Evolutionary conservation across 306 rosid species (phyloP).

Genomic region (Aeschynomene evenia): DNA sequence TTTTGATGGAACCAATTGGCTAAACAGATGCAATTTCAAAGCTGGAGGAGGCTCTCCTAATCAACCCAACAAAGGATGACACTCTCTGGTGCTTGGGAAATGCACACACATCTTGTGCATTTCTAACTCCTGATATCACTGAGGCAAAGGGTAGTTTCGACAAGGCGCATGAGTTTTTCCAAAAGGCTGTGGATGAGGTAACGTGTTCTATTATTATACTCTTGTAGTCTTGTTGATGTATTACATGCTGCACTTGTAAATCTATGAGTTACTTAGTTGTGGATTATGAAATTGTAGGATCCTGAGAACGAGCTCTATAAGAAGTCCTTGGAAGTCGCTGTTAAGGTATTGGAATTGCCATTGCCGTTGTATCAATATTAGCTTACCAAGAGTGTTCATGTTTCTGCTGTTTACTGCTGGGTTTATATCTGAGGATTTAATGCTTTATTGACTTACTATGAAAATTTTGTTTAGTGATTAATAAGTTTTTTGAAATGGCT

Average conservation of each 20-base stretch:
- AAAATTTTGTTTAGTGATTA: not conserved
- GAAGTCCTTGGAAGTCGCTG: constrained; percentile 67
- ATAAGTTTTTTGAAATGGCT: not conserved
- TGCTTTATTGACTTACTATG: not conserved
- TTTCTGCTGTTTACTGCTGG: constrained; percentile 6
- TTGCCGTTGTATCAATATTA: constrained; percentile 5
- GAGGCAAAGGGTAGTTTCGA: constrained; percentile 66
- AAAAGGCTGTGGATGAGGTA: constrained; percentile 65
- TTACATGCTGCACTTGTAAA: not conserved
- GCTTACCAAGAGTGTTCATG: not conserved
- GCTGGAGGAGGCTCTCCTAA: constrained; percentile 72
- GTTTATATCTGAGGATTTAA: not conserved
- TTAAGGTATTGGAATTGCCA: constrained; percentile 49
- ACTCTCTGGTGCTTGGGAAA: constrained; percentile 80
- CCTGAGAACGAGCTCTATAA: constrained; percentile 69
- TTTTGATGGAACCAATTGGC: constrained; percentile 2
- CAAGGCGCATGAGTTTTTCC: constrained; percentile 58
- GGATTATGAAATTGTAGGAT: constrained; percentile 52
- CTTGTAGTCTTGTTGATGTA: not conserved
- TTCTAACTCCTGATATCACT: constrained; percentile 54
- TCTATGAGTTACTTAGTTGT: constrained; percentile 11
- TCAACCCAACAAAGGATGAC: constrained; percentile 62
- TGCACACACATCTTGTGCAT: constrained; percentile 58
- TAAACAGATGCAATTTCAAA: constrained; percentile 55
- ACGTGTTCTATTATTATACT: not conserved